Conservation (phyloP, 306 rosid genomes). For the Malus asiatica region DNA sequence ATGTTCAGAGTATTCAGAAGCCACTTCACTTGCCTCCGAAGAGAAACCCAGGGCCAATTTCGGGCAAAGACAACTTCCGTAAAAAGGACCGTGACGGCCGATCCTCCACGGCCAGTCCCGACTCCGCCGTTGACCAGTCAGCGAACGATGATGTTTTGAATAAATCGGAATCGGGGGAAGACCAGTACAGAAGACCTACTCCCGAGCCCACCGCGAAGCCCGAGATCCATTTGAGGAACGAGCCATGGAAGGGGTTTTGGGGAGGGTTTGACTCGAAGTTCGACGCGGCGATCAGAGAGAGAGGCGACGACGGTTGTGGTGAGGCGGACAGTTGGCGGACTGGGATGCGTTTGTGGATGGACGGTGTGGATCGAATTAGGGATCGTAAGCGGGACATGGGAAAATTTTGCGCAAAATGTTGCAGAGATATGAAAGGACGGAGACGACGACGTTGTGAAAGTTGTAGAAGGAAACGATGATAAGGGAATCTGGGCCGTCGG, state of each 20-base stretch:
- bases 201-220: slow-evolving; percentile 35
- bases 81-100: slow-evolving; percentile 19
- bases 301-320: slow-evolving; percentile 15
- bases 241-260: slow-evolving; percentile 2
- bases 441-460: slow-evolving; percentile 1
- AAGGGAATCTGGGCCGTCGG: background rate
- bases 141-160: slow-evolving; percentile 15
- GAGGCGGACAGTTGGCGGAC: slow-evolving; percentile 12
- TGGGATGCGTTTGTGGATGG: slow-evolving; percentile 23
- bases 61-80: slow-evolving; percentile 48
- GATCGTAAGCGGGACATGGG: slow-evolving; percentile 34
- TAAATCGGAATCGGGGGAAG: slow-evolving; percentile 14
- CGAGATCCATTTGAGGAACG: slow-evolving; percentile 32
- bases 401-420: background rate
- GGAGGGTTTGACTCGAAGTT: background rate
- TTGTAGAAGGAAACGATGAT: background rate
- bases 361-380: slow-evolving; percentile 34
- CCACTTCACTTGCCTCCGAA: slow-evolving; percentile 41
- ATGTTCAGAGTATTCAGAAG: background rate
- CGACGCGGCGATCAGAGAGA: slow-evolving; percentile 17
- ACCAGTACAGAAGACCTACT: slow-evolving; percentile 50
- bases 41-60: slow-evolving; percentile 21
- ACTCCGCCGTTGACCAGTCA: slow-evolving; percentile 17
- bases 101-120: slow-evolving; percentile 2
- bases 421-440: background rate